Evolutionary conservation across 331 rosid species (phyloP), one percentile per base, ranked within the genome.

Genomic region (Saraca asoca): DNA sequence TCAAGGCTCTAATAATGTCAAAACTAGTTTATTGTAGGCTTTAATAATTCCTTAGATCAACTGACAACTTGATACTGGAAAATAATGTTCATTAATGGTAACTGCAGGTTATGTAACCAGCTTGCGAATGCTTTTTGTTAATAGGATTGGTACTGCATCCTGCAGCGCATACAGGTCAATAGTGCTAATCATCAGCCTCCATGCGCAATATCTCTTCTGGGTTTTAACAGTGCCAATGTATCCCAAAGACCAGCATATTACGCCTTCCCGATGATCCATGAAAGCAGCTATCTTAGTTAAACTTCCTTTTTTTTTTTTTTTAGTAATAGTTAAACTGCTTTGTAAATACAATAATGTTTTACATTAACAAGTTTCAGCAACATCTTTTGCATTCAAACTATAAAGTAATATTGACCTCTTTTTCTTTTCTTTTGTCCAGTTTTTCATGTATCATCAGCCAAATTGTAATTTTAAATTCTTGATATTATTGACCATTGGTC

Each of bases 191-290:
- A 73, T 14, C 38, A 24, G 12, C 11, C 42, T 29, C 39, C 48
- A 39, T 39, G 69, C 33, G 24, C 64, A 48, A n/a, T 20, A 17
- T 24, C 42, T 9, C 55, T 12, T 10, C 7, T 43, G 16, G 9
- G 7, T 16, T 31, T 45, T 29, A 14, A 55, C 53, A 13, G 19
- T n/a, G 20, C 50, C 13, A 4, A 9, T 20, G n/a, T 15, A 51
- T 53, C 76, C 68, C 42, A 12, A 41, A 34, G 58, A 8, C n/a
- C n/a, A n/a, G n/a, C n/a, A n/a, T n/a, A n/a, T n/a, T n/a, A n/a
- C 20, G 37, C 24, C 0, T 20, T 11, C 52, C 33, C 66, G 49
- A 44, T 52, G 63, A 66, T 51, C 24, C 67, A 41, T 43, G 24
- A 7, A 0, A 65, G 44, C 43, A 20, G 7, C 9, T 19, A 49